Base-by-base conservation (phyloP, 2,329 filamentous ascomycete genomes). In the Fusarium tuaranense region DNA sequence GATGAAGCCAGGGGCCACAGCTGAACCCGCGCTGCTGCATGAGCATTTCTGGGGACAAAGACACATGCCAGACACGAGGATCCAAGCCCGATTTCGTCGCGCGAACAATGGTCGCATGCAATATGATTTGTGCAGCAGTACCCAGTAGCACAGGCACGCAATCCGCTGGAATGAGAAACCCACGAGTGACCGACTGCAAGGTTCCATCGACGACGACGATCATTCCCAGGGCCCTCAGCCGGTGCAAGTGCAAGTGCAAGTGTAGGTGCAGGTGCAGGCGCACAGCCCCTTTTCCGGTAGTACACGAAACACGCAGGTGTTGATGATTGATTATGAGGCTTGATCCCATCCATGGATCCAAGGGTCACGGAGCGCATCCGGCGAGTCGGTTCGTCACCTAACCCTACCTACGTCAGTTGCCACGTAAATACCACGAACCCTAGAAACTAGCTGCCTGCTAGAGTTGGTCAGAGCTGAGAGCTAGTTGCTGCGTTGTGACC, bases 281-380 rank as follows among this genome's bases (percentile, higher is more conserved):
- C 65, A 68, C 60, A 65, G 69, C 76, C 76, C 75, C 68, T 69
- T 78, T 78, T 70, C 69, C 63, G 12, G 57, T 39, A 51, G 67
- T 64, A 68, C 62, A 69, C 68, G 73, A 78, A 75, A 70, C 71
- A 64, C 53, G 38, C 65, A 69, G 62, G 36, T 61, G 68, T 74
- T 53, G 39, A 61, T 64, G 68, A 74, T 72, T 62, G 62, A 74
- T 72, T 74, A 62, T 64, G 59, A 71, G 59, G 65, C 62, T 69
- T 70, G 59, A 65, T 69, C 64, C 68, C 64, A 48, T 58, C 12
- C 27, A 63, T 51, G 41, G 39, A 36, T 48, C 59, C 60, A 39
- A 44, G 62, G 32, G 60, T 38, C 12, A 65, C 27, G 27, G 30
- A 48, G 36, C 38, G 9, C 51, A 46, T 44, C 63, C 63, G 44